Base-by-base conservation (phyloP, 306 rosid genomes). In the Lathyrus oleraceus region DNA sequence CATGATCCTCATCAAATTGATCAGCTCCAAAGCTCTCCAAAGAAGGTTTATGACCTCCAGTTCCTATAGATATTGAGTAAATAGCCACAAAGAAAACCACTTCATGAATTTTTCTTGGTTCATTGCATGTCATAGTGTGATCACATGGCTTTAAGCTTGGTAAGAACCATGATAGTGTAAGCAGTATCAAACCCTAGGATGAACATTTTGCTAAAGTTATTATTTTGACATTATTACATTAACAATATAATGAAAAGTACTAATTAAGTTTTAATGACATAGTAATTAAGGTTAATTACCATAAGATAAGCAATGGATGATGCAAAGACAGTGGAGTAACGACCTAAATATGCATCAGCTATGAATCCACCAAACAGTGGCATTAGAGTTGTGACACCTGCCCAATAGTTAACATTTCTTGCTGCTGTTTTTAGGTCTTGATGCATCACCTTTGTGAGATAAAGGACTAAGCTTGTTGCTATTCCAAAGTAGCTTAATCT, bases 21-120 rank as follows among this genome's bases (percentile, higher is more conserved):
- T 94, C 99, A 3, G 96, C 99, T 49, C 97, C 99, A 21, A 94
- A 87, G 80, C 99, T 91, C 82, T 94, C 96, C 44, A 91, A 68
- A 2, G 99, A 83, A 4, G 97, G 99, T 35, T 91, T 94, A 54
- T 91, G 96, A 4, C 99, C 99, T 53, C 96, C 97, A 2, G 99
- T 94, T 59, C 88, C 97, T 10, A 91, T 21, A 8, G 99, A 91
- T 40, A 94, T 68, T 10, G 91, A 30, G 90, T 94, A 94, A 0
- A 91, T 88, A 12, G 95, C 92, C 0, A 84, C 53, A 82, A 88
- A 91, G 89, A 91, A 94, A 17, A 85, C 69, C 65, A 86, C 78
- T 76, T 87, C 92, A 58, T 90, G 99, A 36, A 81, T 72, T 71
- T 66, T 91, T 49, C 87, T 94, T 0, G 96, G 89, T 73, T 85